Evolutionary conservation across 164 flowering plant genomes (phyloP).

Genomic region (Kingdonia uniflora): DNA sequence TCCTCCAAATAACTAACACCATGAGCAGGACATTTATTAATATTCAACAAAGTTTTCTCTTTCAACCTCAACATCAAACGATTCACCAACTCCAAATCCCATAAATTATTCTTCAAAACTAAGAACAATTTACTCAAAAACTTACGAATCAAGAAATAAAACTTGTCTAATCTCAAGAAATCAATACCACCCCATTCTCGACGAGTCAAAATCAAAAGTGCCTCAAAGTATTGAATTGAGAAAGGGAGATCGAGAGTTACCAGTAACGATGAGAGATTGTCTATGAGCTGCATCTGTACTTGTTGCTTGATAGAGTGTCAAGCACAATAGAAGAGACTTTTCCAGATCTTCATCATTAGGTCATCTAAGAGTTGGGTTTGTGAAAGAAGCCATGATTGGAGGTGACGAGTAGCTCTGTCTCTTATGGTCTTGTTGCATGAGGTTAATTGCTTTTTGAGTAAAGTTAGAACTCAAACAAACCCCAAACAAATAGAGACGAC

Average conservation of each 20-base stretch:
- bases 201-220: slow-evolving; percentile 58
- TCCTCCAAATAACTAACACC: slow-evolving; percentile 79
- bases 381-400: slow-evolving; percentile 42
- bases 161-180: slow-evolving; percentile 69
- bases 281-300: slow-evolving; percentile 44
- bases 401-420: slow-evolving; percentile 31
- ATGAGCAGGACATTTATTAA: slow-evolving; percentile 40
- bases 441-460: no score
- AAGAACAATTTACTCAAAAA: slow-evolving; percentile 38
- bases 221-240: slow-evolving; percentile 42
- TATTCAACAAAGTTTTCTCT: slow-evolving; percentile 29
- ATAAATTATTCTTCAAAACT: slow-evolving; percentile 33
- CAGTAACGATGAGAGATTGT: slow-evolving; percentile 44
- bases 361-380: slow-evolving; percentile 37
- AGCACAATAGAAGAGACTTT: slow-evolving; percentile 73
- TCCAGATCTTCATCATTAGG: slow-evolving; percentile 75
- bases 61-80: slow-evolving; percentile 32
- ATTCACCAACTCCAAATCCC: slow-evolving; percentile 42
- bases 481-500: no score
- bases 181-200: slow-evolving; percentile 95
- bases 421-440: slow-evolving; percentile 48
- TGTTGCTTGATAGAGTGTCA: slow-evolving; percentile 27
- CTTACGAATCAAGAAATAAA: slow-evolving; percentile 56
- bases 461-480: no score
- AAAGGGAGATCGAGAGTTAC: slow-evolving; percentile 23